phyloP scores from a whole-genome alignment of 2,329 filamentous ascomycete genomes.

The Rhynchosporium agropyri region DNA sequence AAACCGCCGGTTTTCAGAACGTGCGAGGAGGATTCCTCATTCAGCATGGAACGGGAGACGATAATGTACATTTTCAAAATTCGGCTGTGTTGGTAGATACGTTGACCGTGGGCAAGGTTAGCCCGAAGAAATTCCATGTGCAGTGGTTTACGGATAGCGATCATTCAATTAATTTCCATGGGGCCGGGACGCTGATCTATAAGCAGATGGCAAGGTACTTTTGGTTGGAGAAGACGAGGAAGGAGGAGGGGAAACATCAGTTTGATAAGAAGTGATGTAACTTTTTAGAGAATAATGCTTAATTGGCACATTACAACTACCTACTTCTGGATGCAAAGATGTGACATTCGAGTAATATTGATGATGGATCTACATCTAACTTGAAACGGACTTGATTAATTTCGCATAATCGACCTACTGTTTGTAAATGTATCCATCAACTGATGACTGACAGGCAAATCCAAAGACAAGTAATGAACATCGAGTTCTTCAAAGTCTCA shows the following conservation, averaged over 20 bases:
- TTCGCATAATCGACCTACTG: no score
- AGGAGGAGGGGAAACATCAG: conserved; percentile 38
- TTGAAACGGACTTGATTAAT: no score
- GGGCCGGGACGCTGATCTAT: conserved; percentile 59
- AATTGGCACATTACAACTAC: background rate
- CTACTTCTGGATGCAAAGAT: no score
- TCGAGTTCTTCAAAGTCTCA: no score
- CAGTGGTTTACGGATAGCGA: conserved; percentile 67
- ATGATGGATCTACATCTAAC: no score
- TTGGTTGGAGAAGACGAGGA: conserved; percentile 62
- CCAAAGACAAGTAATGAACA: no score
- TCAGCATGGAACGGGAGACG: conserved; percentile 68
- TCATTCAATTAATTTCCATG: conserved; percentile 62
- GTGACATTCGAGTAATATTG: no score
- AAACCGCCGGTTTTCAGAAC: conserved; percentile 62
- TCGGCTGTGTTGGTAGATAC: conserved; percentile 62
- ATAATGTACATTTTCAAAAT: conserved; percentile 74
- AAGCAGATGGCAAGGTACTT: conserved; percentile 63
- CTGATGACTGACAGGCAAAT: no score
- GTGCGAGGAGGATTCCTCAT: conserved; percentile 62
- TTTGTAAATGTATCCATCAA: no score
- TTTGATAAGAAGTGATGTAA: conserved; percentile 22
- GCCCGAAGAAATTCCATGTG: conserved; percentile 63
- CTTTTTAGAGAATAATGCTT: background rate
- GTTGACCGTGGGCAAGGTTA: conserved; percentile 60